These are phyloP conservation scores for Harrya chromipes DNA, from an alignment of 768 basidiomycete species.

Conservation along the genomic window DNA sequence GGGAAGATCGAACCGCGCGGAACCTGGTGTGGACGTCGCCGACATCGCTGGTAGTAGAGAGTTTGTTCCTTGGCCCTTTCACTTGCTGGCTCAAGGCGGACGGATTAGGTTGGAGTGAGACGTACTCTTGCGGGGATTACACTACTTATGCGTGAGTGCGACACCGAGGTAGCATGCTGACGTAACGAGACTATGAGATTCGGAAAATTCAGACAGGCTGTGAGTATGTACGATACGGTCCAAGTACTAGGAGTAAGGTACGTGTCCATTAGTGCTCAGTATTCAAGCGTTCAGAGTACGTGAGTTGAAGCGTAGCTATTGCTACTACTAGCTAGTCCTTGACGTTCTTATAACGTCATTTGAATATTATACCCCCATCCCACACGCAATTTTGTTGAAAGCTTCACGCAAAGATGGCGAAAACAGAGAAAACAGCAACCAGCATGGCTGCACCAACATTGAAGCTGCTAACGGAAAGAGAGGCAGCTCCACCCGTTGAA, in stretches of 20 bases:
- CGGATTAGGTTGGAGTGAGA: not conserved
- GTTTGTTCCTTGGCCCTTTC: not conserved
- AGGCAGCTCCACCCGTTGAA: conserved; percentile 17
- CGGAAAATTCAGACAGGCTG: no score
- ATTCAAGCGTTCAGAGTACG: not conserved
- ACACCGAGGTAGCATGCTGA: conserved; percentile 17
- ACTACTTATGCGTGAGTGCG: no score
- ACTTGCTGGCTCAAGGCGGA: not conserved
- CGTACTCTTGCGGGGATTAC: not conserved
- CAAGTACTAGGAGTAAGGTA: no score
- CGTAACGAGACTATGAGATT: conserved; percentile 6
- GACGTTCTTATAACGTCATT: not conserved
- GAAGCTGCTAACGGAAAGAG: conserved; percentile 22
- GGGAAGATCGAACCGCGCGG: conserved; percentile 39
- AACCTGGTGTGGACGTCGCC: conserved; percentile 25
- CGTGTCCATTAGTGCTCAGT: not conserved
- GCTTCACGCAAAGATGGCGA: conserved; percentile 29
- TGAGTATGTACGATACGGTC: not conserved
- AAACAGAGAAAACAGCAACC: conserved; percentile 33
- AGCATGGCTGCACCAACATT: conserved; percentile 28
- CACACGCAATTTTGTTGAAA: no score
- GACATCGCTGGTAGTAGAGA: conserved; percentile 23
- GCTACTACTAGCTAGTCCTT: not conserved
- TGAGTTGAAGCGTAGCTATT: no score
- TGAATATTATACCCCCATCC: not conserved